Conservation (phyloP, 1,284 basidiomycete genomes). For the Rhizoctonia solani region DNA sequence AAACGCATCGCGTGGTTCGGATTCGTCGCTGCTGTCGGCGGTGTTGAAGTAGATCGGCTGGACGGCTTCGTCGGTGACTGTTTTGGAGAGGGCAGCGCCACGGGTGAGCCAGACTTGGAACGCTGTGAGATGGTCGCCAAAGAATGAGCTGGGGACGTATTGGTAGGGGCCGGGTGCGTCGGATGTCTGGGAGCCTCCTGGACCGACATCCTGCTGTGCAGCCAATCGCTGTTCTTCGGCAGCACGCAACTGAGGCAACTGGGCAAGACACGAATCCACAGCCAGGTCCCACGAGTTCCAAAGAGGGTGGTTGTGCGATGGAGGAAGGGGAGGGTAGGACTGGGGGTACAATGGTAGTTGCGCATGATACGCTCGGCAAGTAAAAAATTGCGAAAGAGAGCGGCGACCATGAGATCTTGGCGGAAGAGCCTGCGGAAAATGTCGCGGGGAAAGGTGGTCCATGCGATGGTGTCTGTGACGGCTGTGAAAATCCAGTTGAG, state of each 20-base stretch:
- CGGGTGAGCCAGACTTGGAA: slow-evolving; percentile 98
- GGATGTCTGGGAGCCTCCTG: slow-evolving; percentile 27
- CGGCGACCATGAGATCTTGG: slow-evolving; percentile 94
- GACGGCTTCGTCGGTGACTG: slow-evolving; percentile 44
- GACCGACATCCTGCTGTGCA: slow-evolving; percentile 13
- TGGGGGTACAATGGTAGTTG: slow-evolving; percentile 98
- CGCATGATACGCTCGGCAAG: slow-evolving; percentile 98
- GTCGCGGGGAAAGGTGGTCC: slow-evolving; percentile 94
- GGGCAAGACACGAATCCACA: slow-evolving; percentile 92
- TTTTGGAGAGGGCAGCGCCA: slow-evolving; percentile 77
- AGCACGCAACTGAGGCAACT: slow-evolving; percentile 85
- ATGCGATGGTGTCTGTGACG: slow-evolving; percentile 98
- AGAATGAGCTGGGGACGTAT: slow-evolving; percentile 92
- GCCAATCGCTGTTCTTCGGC: slow-evolving; percentile 24
- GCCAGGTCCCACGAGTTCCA: slow-evolving; percentile 99
- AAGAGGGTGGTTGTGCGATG: slow-evolving; percentile 93
- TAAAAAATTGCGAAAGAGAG: slow-evolving; percentile 94
- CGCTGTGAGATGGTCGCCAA: slow-evolving; percentile 94
- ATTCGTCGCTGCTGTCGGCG: slow-evolving; percentile 17
- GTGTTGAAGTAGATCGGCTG: slow-evolving; percentile 27
- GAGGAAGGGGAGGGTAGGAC: slow-evolving; percentile 87
- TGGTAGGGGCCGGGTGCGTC: slow-evolving; percentile 42
- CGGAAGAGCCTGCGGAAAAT: slow-evolving; percentile 94
- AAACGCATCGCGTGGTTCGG: slow-evolving; percentile 7
- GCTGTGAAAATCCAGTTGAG: slow-evolving; percentile 99